phyloP scores from a whole-genome alignment of 441 rosid genomes.

The Capsella rubella region DNA sequence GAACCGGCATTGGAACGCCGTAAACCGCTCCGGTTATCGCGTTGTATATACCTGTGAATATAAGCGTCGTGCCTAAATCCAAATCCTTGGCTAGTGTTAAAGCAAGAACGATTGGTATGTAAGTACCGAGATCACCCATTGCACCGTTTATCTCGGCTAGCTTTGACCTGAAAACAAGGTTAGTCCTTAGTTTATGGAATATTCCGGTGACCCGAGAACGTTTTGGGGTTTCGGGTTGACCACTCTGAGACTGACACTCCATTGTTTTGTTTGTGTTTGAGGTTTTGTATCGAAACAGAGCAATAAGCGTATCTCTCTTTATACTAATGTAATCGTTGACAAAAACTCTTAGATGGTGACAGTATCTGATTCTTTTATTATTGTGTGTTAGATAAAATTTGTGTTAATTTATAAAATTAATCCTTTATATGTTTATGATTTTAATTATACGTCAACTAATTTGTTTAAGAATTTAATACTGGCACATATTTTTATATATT shows the following conservation, averaged over 20 bases:
- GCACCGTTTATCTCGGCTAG: constrained; percentile 78
- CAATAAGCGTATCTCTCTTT: background rate
- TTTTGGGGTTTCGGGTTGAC: constrained; percentile 30
- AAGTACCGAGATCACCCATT: constrained; percentile 84
- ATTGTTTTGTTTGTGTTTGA: background rate
- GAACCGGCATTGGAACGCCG: constrained; percentile 82
- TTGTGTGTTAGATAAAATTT: constrained; percentile 12
- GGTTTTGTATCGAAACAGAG: constrained; percentile 20
- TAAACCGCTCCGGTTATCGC: constrained; percentile 62
- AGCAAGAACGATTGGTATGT: constrained; percentile 75
- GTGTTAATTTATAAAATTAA: background rate
- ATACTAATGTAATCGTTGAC: constrained; percentile 16
- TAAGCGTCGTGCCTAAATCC: constrained; percentile 69
- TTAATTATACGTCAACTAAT: background rate
- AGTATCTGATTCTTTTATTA: constrained; percentile 18
- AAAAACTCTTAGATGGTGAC: constrained; percentile 1
- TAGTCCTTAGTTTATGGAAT: constrained; percentile 48
- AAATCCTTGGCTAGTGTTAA: constrained; percentile 74
- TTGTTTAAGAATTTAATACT: background rate
- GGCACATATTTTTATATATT: background rate
- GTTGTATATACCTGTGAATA: constrained; percentile 74
- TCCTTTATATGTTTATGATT: background rate
- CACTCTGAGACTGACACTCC: constrained; percentile 42
- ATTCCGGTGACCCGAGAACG: constrained; percentile 35
- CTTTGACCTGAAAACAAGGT: constrained; percentile 57